Evolutionary conservation across 2,329 filamentous ascomycete species (phyloP).

Genomic region (Trichophyton rubrum): DNA sequence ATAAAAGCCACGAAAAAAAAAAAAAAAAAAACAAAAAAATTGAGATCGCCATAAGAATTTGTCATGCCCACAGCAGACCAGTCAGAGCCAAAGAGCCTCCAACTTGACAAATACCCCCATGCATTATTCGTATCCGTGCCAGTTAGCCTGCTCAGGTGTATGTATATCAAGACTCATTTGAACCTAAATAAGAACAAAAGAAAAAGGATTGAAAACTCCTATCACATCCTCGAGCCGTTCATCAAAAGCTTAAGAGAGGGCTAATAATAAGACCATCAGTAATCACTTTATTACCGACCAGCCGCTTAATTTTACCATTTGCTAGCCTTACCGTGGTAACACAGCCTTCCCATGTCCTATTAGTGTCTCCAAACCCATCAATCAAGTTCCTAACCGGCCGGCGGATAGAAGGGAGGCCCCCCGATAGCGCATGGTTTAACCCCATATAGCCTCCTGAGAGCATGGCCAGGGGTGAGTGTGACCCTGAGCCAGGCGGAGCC

Average conservation of each 20-base stretch:
- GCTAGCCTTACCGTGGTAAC: neutral
- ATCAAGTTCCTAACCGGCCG: neutral
- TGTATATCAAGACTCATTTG: neutral
- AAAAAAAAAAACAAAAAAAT: neutral
- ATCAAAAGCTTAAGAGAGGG: neutral
- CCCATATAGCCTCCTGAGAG: no score
- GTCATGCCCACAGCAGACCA: neutral
- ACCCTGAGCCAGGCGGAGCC: neutral
- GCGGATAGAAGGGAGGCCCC: neutral
- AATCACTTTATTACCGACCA: neutral
- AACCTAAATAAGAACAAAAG: neutral
- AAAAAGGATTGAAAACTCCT: neutral
- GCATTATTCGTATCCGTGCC: neutral
- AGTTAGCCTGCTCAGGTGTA: neutral
- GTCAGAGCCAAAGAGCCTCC: neutral
- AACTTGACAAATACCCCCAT: neutral
- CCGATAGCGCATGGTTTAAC: neutral
- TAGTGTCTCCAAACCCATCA: neutral
- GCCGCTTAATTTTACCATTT: constrained; percentile 1
- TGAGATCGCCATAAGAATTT: neutral
- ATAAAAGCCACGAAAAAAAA: neutral
- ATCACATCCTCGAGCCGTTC: neutral
- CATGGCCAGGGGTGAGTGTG: neutral
- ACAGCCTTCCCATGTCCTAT: neutral
- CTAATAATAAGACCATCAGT: neutral